Evolutionary conservation across 176 grass and related monocot species (phyloP).

Genomic region (Oryza meyeriana): DNA sequence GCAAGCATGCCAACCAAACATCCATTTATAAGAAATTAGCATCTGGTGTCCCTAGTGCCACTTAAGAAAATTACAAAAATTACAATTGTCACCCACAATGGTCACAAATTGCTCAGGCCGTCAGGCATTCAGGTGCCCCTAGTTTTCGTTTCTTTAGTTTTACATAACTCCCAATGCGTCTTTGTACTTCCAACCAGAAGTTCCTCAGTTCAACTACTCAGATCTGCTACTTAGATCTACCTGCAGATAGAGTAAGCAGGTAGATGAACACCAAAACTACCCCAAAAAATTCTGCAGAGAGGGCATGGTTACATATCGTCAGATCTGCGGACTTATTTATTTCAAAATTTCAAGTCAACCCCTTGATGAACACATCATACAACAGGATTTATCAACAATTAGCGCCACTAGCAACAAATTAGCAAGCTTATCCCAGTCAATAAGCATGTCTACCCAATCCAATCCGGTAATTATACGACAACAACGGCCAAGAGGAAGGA

Average conservation of each 20-base stretch:
- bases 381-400: background rate
- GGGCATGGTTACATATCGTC: background rate
- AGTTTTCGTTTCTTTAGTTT: background rate
- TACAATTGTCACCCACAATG: background rate
- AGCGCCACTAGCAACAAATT: background rate
- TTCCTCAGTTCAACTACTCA: background rate
- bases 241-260: background rate
- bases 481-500: background rate
- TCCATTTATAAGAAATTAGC: background rate
- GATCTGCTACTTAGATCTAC: constrained; percentile 47
- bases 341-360: background rate
- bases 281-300: background rate
- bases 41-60: background rate
- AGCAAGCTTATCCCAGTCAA: background rate
- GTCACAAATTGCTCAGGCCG: background rate
- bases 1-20: background rate
- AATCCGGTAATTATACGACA: background rate
- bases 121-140: background rate
- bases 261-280: background rate
- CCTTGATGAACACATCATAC: background rate
- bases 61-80: background rate
- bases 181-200: background rate
- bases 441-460: background rate
- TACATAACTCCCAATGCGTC: background rate
- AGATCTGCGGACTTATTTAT: constrained; percentile 21